Conservation (phyloP, 1,139 yeast genomes). For the Candida dubliniensis region DNA sequence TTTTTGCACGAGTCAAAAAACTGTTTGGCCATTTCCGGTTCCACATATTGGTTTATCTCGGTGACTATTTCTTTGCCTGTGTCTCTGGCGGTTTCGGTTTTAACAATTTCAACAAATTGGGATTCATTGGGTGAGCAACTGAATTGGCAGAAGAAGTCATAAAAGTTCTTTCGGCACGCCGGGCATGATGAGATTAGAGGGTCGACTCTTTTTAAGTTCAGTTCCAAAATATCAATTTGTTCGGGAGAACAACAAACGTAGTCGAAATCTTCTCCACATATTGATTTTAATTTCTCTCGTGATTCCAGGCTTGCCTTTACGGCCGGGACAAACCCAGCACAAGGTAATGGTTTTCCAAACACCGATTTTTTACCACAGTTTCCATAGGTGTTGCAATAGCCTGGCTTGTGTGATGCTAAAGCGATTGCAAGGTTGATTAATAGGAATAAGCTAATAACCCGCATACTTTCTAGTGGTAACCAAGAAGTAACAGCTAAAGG, state of each 20-base stretch:
- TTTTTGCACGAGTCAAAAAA: conserved; percentile 85
- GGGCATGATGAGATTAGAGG: conserved; percentile 89
- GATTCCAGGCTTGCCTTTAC: conserved; percentile 45
- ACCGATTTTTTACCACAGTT: conserved; percentile 78
- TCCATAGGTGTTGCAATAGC: conserved; percentile 59
- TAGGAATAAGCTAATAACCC: conserved; percentile 1
- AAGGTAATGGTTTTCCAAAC: conserved; percentile 80
- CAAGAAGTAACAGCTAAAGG: too few species aligned
- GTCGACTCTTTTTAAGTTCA: conserved; percentile 71
- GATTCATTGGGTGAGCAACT: conserved; percentile 90
- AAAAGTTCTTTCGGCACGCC: conserved; percentile 86
- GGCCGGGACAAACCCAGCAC: conserved; percentile 59
- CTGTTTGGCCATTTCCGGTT: conserved; percentile 55
- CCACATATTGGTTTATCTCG: conserved; percentile 66
- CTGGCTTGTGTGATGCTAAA: conserved; percentile 16
- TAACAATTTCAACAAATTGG: conserved; percentile 65
- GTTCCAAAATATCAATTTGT: conserved; percentile 35
- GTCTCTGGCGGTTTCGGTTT: conserved; percentile 50
- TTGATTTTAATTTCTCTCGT: conserved; percentile 44
- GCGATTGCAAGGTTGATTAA: conserved; percentile 4
- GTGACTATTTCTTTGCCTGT: conserved; percentile 63
- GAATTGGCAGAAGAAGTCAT: conserved; percentile 81
- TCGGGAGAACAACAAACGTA: conserved; percentile 43
- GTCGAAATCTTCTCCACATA: conserved; percentile 63
- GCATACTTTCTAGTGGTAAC: conserved; percentile 4